Evolutionary conservation across 2,329 filamentous ascomycete genomes (phyloP).

Genomic region (Microascus cirrosus): DNA sequence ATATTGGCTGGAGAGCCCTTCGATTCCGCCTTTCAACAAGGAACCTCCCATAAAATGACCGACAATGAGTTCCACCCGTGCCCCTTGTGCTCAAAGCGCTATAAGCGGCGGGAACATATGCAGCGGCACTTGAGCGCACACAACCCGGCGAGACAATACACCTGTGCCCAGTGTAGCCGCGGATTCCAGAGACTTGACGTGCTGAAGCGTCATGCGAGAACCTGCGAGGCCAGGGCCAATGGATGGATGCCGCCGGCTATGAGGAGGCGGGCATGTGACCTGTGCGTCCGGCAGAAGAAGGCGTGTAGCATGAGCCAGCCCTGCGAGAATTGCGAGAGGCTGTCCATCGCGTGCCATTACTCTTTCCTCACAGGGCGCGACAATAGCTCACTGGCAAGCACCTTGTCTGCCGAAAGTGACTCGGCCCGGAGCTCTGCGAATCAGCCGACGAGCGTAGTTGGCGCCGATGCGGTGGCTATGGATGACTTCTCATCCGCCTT

Average conservation of each 20-base stretch:
- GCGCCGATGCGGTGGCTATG: neutral
- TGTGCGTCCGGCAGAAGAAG: conserved; percentile 61
- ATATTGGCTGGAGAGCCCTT: neutral
- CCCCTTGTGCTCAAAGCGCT: conserved; percentile 18
- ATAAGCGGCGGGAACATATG: conserved; percentile 24
- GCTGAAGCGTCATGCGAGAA: conserved; percentile 21
- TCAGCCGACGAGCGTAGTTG: neutral
- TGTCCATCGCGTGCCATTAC: conserved; percentile 46
- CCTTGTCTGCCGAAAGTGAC: neutral
- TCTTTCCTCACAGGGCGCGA: neutral
- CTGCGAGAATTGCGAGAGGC: conserved; percentile 54
- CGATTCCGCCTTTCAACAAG: neutral
- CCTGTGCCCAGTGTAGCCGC: conserved; percentile 17
- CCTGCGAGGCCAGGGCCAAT: conserved; percentile 14
- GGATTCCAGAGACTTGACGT: conserved; percentile 24
- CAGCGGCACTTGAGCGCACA: conserved; percentile 21
- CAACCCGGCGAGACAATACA: conserved; percentile 18
- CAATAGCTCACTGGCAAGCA: neutral
- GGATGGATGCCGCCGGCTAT: conserved; percentile 7
- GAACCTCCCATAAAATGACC: neutral
- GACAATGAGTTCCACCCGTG: conserved; percentile 14
- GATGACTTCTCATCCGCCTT: neutral
- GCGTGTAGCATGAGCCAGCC: conserved; percentile 67
- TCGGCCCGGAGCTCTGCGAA: neutral
- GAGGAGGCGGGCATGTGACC: conserved; percentile 19